Conservation (phyloP, 352 stramenopile species). For the Globisporangium parvum region DNA sequence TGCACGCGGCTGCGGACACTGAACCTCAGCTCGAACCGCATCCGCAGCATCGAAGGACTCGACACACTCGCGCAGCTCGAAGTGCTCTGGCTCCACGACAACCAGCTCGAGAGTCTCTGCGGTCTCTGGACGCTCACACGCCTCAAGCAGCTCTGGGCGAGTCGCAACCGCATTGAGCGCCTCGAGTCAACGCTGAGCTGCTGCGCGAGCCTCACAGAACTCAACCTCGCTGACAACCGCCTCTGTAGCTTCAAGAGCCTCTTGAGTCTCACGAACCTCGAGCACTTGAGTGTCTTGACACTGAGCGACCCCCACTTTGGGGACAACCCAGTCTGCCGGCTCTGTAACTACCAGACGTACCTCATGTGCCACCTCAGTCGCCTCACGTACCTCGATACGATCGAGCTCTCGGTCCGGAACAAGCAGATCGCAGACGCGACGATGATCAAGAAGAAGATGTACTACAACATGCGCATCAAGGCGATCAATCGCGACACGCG, state of each 20-base stretch:
- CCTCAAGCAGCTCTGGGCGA: slow-evolving; percentile 67
- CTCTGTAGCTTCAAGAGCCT: slow-evolving; percentile 87
- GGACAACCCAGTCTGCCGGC: slow-evolving; percentile 84
- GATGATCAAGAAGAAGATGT: slow-evolving; percentile 94
- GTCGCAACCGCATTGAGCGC: slow-evolving; percentile 61
- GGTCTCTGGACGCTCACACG: slow-evolving; percentile 45
- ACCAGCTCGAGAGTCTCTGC: slow-evolving; percentile 49
- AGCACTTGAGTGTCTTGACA: slow-evolving; percentile 51
- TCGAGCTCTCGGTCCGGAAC: slow-evolving; percentile 66
- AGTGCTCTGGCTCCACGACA: slow-evolving; percentile 81
- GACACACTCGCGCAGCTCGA: slow-evolving; percentile 54
- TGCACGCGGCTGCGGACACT: slow-evolving; percentile 52
- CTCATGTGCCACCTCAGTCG: slow-evolving; percentile 81
- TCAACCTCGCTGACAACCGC: slow-evolving; percentile 84
- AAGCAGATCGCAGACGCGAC: slow-evolving; percentile 88
- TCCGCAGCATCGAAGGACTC: slow-evolving; percentile 49
- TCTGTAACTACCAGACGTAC: slow-evolving; percentile 93
- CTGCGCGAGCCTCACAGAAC: slow-evolving; percentile 50
- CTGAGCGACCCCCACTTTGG: slow-evolving; percentile 88
- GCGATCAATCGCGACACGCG: slow-evolving; percentile 82
- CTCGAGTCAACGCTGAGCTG: slow-evolving; percentile 62
- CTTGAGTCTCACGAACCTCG: slow-evolving; percentile 60
- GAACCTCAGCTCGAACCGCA: slow-evolving; percentile 70
- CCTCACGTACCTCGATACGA: slow-evolving; percentile 63
- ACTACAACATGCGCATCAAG: slow-evolving; percentile 94